Conservation (phyloP, 73 alveolate genomes). For the Halteria grandinella region DNA sequence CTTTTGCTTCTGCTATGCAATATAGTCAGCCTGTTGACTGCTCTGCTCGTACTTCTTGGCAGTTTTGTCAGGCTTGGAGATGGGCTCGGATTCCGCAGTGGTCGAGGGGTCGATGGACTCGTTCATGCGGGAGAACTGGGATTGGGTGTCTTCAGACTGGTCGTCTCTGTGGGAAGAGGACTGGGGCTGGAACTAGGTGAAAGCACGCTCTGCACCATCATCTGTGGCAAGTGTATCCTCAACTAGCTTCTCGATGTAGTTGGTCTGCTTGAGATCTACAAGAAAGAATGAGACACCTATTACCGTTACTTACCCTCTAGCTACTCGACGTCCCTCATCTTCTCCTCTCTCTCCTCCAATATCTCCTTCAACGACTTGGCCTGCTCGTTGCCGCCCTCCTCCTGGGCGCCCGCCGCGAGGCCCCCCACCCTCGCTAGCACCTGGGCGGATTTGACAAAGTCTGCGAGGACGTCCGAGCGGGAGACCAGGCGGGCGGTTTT, state of each 20-base stretch:
- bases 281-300: neutral
- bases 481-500: too few relatives aligned
- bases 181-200: too few relatives aligned
- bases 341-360: conserved; percentile 54
- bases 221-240: conserved; percentile 25
- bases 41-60: too few relatives aligned
- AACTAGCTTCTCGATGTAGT: conserved; percentile 35
- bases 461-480: neutral
- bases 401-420: too few relatives aligned
- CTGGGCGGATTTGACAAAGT: neutral
- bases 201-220: neutral
- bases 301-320: conserved; percentile 13
- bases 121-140: conserved; percentile 8
- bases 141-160: neutral
- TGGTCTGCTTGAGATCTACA: conserved; percentile 21
- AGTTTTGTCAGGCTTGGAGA: too few relatives aligned
- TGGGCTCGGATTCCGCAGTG: too few relatives aligned
- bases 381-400: conserved; percentile 13
- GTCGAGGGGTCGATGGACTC: conserved; percentile 17
- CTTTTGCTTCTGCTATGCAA: conserved; percentile 15
- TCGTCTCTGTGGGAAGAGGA: too few relatives aligned
- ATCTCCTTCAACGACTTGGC: conserved; percentile 41
- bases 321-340: conserved; percentile 32
- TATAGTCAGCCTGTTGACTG: too few relatives aligned
- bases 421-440: conserved; percentile 25